These are phyloP conservation scores for Thraustochytrium striatum DNA, from an alignment of 352 stramenopile species.

Conservation along the genomic window DNA sequence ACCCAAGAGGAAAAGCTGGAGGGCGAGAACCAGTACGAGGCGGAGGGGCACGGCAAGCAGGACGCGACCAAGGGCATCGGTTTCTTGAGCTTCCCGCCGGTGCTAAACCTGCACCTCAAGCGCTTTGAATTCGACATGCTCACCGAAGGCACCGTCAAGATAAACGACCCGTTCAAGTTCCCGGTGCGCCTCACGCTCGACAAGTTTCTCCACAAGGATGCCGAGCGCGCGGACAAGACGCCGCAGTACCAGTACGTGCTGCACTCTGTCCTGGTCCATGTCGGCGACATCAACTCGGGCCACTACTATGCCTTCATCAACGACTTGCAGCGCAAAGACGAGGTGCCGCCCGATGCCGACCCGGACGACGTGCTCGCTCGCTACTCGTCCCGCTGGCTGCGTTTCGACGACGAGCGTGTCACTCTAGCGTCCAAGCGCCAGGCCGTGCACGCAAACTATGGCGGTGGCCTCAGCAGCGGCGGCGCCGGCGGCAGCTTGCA, in stretches of 20 bases:
- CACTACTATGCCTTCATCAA: conserved; percentile 89
- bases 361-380: background rate
- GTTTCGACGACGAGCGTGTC: conserved; percentile 51
- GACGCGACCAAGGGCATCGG: conserved; percentile 54
- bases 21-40: conserved; percentile 87
- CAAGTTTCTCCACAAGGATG: conserved; percentile 45
- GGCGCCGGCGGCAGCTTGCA: background rate
- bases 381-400: conserved; percentile 39
- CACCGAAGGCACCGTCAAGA: conserved; percentile 56
- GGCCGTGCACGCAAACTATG: conserved; percentile 42
- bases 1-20: conserved; percentile 84
- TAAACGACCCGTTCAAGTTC: conserved; percentile 59
- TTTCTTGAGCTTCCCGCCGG: conserved; percentile 45
- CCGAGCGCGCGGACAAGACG: conserved; percentile 2
- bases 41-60: conserved; percentile 59
- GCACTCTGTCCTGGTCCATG: conserved; percentile 85
- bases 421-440: background rate
- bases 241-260: conserved; percentile 67
- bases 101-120: conserved; percentile 59
- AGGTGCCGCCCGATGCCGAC: background rate
- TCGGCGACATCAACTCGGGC: conserved; percentile 77
- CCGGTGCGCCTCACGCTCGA: conserved; percentile 49
- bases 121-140: conserved; percentile 58
- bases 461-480: background rate
- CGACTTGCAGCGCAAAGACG: conserved; percentile 8